A percentile compares a stretch with the other conserved stretches of the same genome.
phyloP scores from a whole-genome alignment of 345 rosid genomes.

The Citrus sp. region DNA sequence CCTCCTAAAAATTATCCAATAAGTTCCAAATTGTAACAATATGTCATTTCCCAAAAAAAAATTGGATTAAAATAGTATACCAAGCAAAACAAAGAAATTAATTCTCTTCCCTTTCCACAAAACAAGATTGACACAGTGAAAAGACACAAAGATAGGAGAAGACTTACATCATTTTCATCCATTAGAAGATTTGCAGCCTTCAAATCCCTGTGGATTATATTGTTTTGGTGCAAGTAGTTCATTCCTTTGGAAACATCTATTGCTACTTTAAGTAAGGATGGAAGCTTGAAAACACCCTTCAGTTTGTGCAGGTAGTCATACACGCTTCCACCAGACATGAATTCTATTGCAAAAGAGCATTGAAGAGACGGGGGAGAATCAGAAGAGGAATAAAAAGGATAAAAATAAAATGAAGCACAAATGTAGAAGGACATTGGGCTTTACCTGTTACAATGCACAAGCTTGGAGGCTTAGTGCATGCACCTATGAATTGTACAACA shows the following conservation, averaged over 20 bases:
- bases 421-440: conserved; percentile 4
- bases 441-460: conserved; percentile 91
- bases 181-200: conserved; percentile 93
- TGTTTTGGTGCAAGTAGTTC: conserved; percentile 93
- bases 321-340: conserved; percentile 97
- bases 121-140: background rate
- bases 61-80: background rate
- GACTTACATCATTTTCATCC: conserved; percentile 95
- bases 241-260: conserved; percentile 96
- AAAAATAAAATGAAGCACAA: background rate
- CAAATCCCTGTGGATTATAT: conserved; percentile 95
- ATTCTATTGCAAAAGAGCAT: conserved; percentile 41
- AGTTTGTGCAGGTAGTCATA: conserved; percentile 98
- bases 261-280: conserved; percentile 79
- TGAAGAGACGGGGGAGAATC: background rate
- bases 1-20: background rate
- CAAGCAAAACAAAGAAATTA: background rate
- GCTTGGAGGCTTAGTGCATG: conserved; percentile 93
- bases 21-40: background rate
- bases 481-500: conserved; percentile 96
- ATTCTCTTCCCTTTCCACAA: background rate
- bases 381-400: background rate
- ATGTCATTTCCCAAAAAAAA: background rate
- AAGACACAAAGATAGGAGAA: background rate
- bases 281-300: conserved; percentile 87